Conservation (phyloP, 768 basidiomycete genomes). For the Termitomyces sp. region DNA sequence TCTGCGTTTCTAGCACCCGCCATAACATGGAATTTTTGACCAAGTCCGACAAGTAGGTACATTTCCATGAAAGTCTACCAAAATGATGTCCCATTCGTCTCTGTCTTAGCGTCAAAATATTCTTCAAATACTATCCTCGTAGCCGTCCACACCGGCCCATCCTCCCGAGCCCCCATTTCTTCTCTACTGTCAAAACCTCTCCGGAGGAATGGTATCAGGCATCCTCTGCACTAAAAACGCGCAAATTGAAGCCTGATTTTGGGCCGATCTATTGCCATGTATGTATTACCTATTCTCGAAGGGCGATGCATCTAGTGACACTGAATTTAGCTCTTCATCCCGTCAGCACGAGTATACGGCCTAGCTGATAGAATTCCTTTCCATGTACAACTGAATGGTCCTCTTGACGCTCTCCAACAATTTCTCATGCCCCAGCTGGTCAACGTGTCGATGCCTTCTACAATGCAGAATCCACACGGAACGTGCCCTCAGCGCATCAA, state of each 20-base stretch:
- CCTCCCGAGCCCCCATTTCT: conserved; percentile 43
- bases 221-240: conserved; percentile 38
- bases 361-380: conserved; percentile 58
- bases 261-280: conserved; percentile 50
- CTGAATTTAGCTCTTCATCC: conserved; percentile 35
- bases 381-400: conserved; percentile 60
- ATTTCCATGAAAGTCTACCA: neutral
- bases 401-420: conserved; percentile 41
- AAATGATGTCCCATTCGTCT: neutral
- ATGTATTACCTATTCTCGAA: conserved; percentile 19
- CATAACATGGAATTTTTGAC: conserved; percentile 43
- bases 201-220: conserved; percentile 69
- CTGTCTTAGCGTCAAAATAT: conserved; percentile 40
- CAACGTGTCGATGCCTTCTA: conserved; percentile 17
- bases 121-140: conserved; percentile 51
- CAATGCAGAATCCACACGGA: conserved; percentile 2
- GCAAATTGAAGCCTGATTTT: conserved; percentile 25
- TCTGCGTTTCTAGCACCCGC: conserved; percentile 37
- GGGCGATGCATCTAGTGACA: neutral
- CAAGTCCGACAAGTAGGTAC: conserved; percentile 41
- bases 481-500: conserved; percentile 10
- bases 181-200: conserved; percentile 53
- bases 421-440: conserved; percentile 32
- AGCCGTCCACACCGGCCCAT: conserved; percentile 56
- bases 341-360: conserved; percentile 54